A percentile compares a stretch with the other conserved stretches of the same genome.
Conservation (phyloP, 1,139 yeast genomes). For the Suhomyces bolitotheri region DNA sequence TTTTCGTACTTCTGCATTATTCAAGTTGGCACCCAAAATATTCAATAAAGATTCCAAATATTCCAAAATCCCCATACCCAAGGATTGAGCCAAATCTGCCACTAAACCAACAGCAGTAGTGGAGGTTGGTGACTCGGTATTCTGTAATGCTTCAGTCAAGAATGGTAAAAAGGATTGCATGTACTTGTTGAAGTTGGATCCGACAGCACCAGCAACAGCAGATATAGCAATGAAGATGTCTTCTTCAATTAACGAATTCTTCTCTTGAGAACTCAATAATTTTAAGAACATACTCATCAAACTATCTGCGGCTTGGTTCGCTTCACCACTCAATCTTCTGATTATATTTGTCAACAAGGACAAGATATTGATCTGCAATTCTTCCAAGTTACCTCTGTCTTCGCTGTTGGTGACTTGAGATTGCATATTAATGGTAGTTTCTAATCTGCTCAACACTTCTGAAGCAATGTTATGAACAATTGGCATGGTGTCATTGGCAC, state of each 20-base stretch:
- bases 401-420: constrained; percentile 60
- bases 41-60: constrained; percentile 83
- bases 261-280: constrained; percentile 57
- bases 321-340: constrained; percentile 74
- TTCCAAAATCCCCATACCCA: constrained; percentile 60
- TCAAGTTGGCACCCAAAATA: constrained; percentile 71
- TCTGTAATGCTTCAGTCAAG: constrained; percentile 73
- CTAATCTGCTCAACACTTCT: constrained; percentile 72
- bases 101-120: constrained; percentile 91
- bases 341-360: constrained; percentile 86
- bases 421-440: constrained; percentile 59
- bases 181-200: constrained; percentile 67
- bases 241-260: constrained; percentile 85
- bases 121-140: constrained; percentile 80
- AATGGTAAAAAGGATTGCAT: constrained; percentile 83
- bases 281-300: constrained; percentile 82
- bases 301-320: constrained; percentile 69
- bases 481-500: constrained; percentile 70
- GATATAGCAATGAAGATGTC: constrained; percentile 91
- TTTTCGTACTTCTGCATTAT: constrained; percentile 64
- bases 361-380: constrained; percentile 81
- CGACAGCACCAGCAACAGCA: constrained; percentile 81
- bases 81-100: constrained; percentile 94
- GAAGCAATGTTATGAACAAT: constrained; percentile 71
- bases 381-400: constrained; percentile 77